Evolutionary conservation across 2,329 filamentous ascomycete genomes (phyloP), one percentile per base, ranked within the genome.

Genomic region (Exophiala lecanii-corni): DNA sequence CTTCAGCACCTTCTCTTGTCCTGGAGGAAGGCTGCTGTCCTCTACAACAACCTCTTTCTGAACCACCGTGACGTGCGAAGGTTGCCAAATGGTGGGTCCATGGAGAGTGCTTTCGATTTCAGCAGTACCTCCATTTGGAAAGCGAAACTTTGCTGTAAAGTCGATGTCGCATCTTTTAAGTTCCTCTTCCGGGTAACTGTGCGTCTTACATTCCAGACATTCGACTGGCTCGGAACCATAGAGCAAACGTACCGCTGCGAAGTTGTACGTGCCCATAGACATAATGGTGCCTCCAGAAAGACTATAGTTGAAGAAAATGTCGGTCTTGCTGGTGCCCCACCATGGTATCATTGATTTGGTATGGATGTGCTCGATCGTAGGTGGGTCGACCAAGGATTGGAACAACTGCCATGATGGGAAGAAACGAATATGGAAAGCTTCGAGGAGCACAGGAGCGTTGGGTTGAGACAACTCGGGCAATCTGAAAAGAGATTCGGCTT

Each of bases 391-490:
- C 23, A 26, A 26, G 23, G 23, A 26, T 70, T 45, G 53, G 75
- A 74, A 2, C 53, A 55, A 16, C 64, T 58, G 63, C 68, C 73
- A 2, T 26, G 66, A 62, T 0, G 74, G 75, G 47, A 74, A 69
- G 54, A 78, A 78, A 18, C 65, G 61, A 45, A 65, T 64, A 53
- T 78, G 74, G 44, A 73, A 70, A 2, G 74, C 75, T 58, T 79
- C 76, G 3, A 79, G 63, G 2, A 76, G 57, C 1, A 78, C 63
- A 0, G 70, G 74, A 0, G 64, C 62, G 23, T 26, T 26, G 23
- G 23, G 23, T 12, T 26, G 23, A 12, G 23, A 26, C 23, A 26
- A 12, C 12, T 26, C 23, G 23, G 23, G 23, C 23, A 26, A 26
- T 26, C 23, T 26, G 23, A 26, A 26, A 12, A 26, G 23, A 12